Evolutionary conservation across 768 basidiomycete genomes (phyloP), one percentile per base, ranked within the genome.

Genomic region (Suillus lakei): DNA sequence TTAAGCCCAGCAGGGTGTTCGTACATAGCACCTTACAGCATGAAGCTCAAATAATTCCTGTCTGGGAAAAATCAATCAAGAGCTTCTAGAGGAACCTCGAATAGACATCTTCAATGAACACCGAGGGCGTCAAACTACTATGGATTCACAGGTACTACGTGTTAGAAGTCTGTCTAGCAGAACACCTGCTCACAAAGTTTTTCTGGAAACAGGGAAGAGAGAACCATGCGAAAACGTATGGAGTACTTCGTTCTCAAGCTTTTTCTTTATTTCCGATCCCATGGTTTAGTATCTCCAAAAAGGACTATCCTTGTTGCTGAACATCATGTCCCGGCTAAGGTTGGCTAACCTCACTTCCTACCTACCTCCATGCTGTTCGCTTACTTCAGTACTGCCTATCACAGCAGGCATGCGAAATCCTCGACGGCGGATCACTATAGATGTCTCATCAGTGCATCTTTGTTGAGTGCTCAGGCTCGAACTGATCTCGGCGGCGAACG

Each of bases 251-350:
- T 21, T 53, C 26, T 30, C 28, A 30, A 30, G 50, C 50, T 51
- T 18, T n/a, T 18, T 10, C 28, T 53, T 26, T 21, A 21, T 32
- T 32, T 53, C 51, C 18, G 30, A 53, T 10, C 18, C 5, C 21
- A 54, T 54, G 30, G 53, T 21, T 32, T 54, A 13, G 53, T 32
- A 54, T 54, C 53, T 32, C 53, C 32, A 34, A 54, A 51, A 53
- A 18, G 8, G 51, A n/a, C 32, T 12, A 53, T 53, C 28, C 9
- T 53, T 53, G 8, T 53, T 53, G 30, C 51, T 26, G 18, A 32
- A 32, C 10, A 13, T 54, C 53, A 30, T 21, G 18, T 32, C 28
- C 53, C 30, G 30, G 51, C 51, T 53, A 53, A 21, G 30, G 50
- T 51, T 53, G 30, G 16, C 51, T 53, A 18, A 53, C 5, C 28